Conservation (phyloP, 129 eudicot species). For the Artemisia annua region DNA sequence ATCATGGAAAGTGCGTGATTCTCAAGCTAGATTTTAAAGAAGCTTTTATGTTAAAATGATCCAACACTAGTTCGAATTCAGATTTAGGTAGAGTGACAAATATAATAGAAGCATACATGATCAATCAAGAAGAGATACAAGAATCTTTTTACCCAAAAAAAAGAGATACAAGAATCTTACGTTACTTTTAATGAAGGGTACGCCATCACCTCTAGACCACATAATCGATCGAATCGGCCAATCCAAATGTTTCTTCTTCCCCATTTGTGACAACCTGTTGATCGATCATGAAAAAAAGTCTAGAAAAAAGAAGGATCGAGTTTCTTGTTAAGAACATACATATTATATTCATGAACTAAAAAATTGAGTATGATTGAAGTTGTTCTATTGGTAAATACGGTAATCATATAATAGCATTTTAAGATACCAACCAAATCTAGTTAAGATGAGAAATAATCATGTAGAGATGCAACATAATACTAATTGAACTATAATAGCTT, state of each 20-base stretch:
- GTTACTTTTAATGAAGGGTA: constrained; percentile 33
- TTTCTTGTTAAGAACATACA: too few species aligned
- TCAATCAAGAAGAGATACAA: neutral
- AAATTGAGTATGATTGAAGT: too few species aligned
- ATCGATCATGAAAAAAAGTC: neutral
- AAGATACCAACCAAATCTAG: too few species aligned
- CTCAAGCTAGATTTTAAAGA: too few species aligned
- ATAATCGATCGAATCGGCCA: constrained; percentile 39
- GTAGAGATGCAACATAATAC: too few species aligned
- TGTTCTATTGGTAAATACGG: too few species aligned
- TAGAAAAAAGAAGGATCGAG: neutral
- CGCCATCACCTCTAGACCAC: constrained; percentile 32
- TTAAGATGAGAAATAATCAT: too few species aligned
- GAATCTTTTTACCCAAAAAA: too few species aligned
- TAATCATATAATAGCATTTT: too few species aligned
- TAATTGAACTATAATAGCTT: too few species aligned
- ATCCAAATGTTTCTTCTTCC: constrained; percentile 47
- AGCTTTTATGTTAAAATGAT: neutral
- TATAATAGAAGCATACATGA: neutral
- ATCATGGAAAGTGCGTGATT: neutral
- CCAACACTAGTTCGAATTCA: neutral
- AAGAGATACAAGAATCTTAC: constrained; percentile 25
- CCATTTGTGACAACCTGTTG: constrained; percentile 23
- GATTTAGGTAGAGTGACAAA: neutral
- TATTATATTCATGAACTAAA: too few species aligned